Conservation (phyloP, 352 stramenopile species). For the Salisapilia sapeloensis region DNA sequence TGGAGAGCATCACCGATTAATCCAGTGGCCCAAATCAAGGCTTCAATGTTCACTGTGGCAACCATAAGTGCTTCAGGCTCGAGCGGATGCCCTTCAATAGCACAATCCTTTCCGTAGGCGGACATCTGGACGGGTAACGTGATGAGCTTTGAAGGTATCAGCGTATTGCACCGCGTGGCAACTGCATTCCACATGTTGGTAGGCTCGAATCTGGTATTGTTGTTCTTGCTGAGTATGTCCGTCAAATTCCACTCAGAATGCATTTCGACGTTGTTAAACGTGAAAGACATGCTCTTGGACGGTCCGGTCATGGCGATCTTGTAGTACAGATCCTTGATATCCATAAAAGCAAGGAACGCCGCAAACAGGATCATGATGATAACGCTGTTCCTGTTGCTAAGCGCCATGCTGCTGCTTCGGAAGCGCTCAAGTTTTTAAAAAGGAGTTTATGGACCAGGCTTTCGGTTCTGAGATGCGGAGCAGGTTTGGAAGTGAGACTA, state of each 20-base stretch:
- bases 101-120: slow-evolving; percentile 6
- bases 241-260: slow-evolving; percentile 7
- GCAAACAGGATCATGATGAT: slow-evolving; percentile 9
- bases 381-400: no score
- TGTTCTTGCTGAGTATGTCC: slow-evolving; percentile 3
- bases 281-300: slow-evolving; percentile 5
- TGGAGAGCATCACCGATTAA: slow-evolving; percentile 6
- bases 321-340: slow-evolving; percentile 11
- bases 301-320: slow-evolving; percentile 9
- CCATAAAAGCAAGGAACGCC: slow-evolving; percentile 10
- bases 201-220: slow-evolving; percentile 2
- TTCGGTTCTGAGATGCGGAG: no score
- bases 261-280: slow-evolving; percentile 4
- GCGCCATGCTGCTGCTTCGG: no score
- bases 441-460: no score
- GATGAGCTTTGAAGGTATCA: slow-evolving; percentile 5
- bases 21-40: slow-evolving; percentile 6
- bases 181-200: slow-evolving; percentile 10
- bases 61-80: no score
- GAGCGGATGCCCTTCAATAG: no score
- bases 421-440: no score
- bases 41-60: slow-evolving; percentile 5
- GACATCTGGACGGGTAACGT: no score
- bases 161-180: slow-evolving; percentile 5
- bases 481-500: no score